Evolutionary conservation across 2,329 filamentous ascomycete species (phyloP), one percentile per base, ranked within the genome.

Genomic region (Penicillium sp.): DNA sequence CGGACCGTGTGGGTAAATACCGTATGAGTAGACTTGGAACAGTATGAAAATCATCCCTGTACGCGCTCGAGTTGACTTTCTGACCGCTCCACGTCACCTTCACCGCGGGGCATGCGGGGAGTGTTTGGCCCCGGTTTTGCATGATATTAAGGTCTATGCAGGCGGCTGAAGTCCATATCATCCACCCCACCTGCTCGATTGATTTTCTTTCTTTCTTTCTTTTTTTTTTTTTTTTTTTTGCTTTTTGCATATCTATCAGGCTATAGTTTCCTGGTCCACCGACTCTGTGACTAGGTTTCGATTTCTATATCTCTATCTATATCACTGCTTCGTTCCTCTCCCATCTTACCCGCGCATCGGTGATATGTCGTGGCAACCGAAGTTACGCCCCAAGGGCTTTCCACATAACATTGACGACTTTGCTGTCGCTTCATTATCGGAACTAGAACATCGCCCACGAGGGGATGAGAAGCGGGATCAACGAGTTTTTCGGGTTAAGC

Each of bases 291-390:
- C 46, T 10, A 8, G 7, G 1, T 2, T 48, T 29, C 10, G 3
- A 10, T 7, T 48, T 19, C 5, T 48, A 19, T 8, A 21, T 19
- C 14, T 43, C 6, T 26, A 26, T 39, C 48, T 29, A 21, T 33
- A 31, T 47, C 27, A n/a, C 24, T 39, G 24, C 47, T 24, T 16
- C 22, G 4, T 26, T 14, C 10, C 48, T 16, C 19, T 3, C 13
- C 21, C 22, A 7, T 49, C 43, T 55, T 48, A 19, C 27, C 3
- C 16, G 10, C 14, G 21, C 22, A 41, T 29, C 11, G 22, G 22
- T 26, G 11, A 39, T 39, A 85, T 84, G 71, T 70, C 70, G 35
- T 69, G 68, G 58, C 74, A 74, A 63, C 72, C 71, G 19, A 75
- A 73, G 59, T 63, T 75, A 53, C 72, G 70, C 56, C 75, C 72